Evolutionary conservation across 2,329 filamentous ascomycete genomes (phyloP).

Genomic region (Exophiala sp.): DNA sequence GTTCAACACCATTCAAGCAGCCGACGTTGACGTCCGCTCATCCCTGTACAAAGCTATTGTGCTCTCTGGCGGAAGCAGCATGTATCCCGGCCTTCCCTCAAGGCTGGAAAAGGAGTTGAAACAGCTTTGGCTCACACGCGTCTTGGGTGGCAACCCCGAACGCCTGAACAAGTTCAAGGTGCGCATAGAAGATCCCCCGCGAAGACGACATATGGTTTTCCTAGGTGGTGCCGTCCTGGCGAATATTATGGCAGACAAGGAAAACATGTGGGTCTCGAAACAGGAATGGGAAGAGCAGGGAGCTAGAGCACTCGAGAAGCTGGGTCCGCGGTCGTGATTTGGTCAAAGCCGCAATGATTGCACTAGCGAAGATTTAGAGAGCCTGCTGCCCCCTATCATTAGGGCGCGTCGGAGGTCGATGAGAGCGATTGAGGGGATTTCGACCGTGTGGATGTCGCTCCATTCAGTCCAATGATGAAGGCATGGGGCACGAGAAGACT

Average conservation of each 20-base stretch:
- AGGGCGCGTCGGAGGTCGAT: no score
- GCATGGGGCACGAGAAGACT: no score
- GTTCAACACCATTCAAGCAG: constrained; percentile 97
- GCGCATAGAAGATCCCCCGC: constrained; percentile 93
- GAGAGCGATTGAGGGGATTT: no score
- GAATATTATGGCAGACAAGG: constrained; percentile 98
- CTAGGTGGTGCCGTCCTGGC: constrained; percentile 92
- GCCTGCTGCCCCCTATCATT: no score
- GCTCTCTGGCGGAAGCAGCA: constrained; percentile 92
- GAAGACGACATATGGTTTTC: constrained; percentile 99
- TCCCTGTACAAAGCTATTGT: constrained; percentile 97
- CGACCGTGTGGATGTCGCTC: no score
- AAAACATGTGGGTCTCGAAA: constrained; percentile 98
- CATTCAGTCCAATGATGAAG: no score
- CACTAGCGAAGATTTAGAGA: no score
- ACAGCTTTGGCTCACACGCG: constrained; percentile 93
- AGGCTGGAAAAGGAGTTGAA: constrained; percentile 97
- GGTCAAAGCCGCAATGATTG: no score
- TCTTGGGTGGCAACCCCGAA: constrained; percentile 87
- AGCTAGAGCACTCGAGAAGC: constrained; percentile 77
- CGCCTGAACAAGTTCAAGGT: constrained; percentile 98
- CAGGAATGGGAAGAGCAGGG: constrained; percentile 96
- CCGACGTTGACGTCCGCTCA: constrained; percentile 89
- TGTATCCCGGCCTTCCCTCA: constrained; percentile 95
- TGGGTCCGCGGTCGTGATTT: constrained; percentile 69